A percentile compares a stretch with the other conserved stretches of the same genome.
Conservation (phyloP, 2,329 filamentous ascomycete genomes). For the Talaromyces verruculosus region DNA sequence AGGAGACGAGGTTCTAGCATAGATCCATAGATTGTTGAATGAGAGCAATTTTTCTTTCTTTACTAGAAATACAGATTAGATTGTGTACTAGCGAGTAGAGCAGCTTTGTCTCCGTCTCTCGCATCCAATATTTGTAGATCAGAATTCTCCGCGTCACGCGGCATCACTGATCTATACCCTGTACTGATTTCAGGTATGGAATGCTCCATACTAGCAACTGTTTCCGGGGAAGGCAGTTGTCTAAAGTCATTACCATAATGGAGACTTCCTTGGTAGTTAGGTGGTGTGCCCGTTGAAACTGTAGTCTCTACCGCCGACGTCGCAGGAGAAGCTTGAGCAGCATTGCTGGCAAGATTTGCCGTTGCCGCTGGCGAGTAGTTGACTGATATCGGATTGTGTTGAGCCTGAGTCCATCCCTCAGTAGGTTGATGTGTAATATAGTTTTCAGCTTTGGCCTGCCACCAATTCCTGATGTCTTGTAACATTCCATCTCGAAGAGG, state of each 20-base stretch:
- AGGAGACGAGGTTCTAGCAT: background rate
- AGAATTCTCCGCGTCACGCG: background rate
- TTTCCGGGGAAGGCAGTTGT: background rate
- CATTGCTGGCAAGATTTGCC: background rate
- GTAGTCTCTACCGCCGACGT: background rate
- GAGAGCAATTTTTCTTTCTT: background rate
- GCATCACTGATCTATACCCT: background rate
- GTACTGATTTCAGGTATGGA: background rate
- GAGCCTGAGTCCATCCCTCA: background rate
- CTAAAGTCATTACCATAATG: background rate
- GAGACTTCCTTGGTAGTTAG: background rate
- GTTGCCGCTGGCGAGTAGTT: background rate
- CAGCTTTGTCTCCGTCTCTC: constrained; percentile 7
- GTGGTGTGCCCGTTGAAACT: background rate
- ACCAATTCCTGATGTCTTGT: background rate
- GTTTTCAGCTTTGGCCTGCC: background rate
- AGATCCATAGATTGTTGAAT: background rate
- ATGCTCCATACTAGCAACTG: background rate
- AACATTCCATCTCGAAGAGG: background rate
- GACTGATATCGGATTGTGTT: background rate
- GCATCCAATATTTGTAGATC: background rate
- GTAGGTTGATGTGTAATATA: background rate
- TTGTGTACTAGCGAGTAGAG: background rate
- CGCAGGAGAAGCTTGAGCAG: background rate
- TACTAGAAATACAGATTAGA: constrained; percentile 2